phyloP scores from a whole-genome alignment of 2,329 filamentous ascomycete genomes.

The Xylariaceae sp. region DNA sequence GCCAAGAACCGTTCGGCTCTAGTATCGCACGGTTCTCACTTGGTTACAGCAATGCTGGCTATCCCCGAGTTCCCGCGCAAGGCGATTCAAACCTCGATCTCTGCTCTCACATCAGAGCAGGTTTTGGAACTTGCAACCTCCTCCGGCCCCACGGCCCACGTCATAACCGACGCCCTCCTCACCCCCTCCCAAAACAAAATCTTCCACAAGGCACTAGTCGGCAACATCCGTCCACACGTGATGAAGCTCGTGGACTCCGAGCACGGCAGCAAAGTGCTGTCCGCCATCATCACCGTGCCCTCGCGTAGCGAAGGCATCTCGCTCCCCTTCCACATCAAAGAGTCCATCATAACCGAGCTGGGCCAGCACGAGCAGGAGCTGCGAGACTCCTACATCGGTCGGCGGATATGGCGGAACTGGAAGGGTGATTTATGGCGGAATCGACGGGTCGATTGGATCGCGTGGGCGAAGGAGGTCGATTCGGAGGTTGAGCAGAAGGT shows the following conservation, averaged over 20 bases:
- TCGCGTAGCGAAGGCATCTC: conserved; percentile 44
- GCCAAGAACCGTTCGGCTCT: conserved; percentile 54
- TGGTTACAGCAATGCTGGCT: conserved; percentile 73
- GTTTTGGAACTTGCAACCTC: conserved; percentile 60
- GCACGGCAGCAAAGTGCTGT: conserved; percentile 48
- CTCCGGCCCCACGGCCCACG: conserved; percentile 44
- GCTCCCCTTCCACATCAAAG: conserved; percentile 54
- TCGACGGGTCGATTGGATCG: conserved; percentile 49
- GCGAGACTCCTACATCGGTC: conserved; percentile 49
- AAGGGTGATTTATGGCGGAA: conserved; percentile 54
- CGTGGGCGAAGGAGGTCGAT: conserved; percentile 51
- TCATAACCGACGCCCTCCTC: conserved; percentile 47
- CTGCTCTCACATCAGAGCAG: conserved; percentile 50
- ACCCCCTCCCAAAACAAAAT: conserved; percentile 44
- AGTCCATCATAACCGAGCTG: conserved; percentile 47
- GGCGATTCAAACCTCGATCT: conserved; percentile 68
- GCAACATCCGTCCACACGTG: conserved; percentile 41
- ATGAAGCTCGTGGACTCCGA: conserved; percentile 45
- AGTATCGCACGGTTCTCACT: conserved; percentile 68
- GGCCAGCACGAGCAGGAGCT: conserved; percentile 45
- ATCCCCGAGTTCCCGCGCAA: conserved; percentile 64
- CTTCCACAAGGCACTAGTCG: conserved; percentile 53
- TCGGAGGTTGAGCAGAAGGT: conserved; percentile 17
- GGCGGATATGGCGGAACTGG: conserved; percentile 54
- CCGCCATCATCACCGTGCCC: conserved; percentile 45